phyloP scores from a whole-genome alignment of 805 yeast species.

The Wickerhamomyces strasburgensis region DNA sequence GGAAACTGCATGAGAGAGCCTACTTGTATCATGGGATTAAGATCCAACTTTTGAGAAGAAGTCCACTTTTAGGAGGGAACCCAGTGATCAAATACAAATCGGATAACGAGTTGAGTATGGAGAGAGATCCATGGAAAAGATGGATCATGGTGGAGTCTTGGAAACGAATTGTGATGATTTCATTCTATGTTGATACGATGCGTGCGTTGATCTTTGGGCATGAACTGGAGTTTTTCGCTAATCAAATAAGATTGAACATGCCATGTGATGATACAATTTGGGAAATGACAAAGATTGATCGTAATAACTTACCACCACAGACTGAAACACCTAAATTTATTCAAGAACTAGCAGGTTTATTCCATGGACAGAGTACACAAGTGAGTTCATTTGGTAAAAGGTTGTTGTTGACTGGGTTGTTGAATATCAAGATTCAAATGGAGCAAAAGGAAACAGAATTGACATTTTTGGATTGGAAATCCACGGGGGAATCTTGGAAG shows the following conservation, averaged over 20 bases:
- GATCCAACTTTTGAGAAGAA: slow-evolving; percentile 68
- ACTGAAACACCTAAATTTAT: slow-evolving; percentile 41
- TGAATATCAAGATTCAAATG: slow-evolving; percentile 64
- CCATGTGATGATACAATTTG: slow-evolving; percentile 62
- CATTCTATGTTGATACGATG: slow-evolving; percentile 73
- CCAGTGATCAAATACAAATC: slow-evolving; percentile 34
- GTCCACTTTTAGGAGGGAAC: slow-evolving; percentile 72
- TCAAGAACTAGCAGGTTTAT: slow-evolving; percentile 50
- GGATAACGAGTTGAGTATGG: slow-evolving; percentile 25
- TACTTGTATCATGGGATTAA: slow-evolving; percentile 86
- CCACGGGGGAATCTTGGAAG: slow-evolving; percentile 73
- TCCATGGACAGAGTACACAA: slow-evolving; percentile 42
- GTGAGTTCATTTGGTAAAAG: slow-evolving; percentile 60
- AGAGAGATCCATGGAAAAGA: slow-evolving; percentile 41
- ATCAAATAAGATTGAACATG: slow-evolving; percentile 55
- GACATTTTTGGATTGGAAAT: slow-evolving; percentile 36
- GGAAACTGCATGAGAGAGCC: slow-evolving; percentile 74
- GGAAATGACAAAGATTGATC: slow-evolving; percentile 34
- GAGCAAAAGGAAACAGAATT: slow-evolving; percentile 56
- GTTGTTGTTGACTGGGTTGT: slow-evolving; percentile 59
- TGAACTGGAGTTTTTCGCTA: slow-evolving; percentile 49
- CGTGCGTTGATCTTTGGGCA: slow-evolving; percentile 81
- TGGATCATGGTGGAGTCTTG: slow-evolving; percentile 81
- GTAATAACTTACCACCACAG: slow-evolving; percentile 22
- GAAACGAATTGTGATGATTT: slow-evolving; percentile 74